phyloP scores from a whole-genome alignment of 129 eudicot genomes.

The Escallonia herrerae region DNA sequence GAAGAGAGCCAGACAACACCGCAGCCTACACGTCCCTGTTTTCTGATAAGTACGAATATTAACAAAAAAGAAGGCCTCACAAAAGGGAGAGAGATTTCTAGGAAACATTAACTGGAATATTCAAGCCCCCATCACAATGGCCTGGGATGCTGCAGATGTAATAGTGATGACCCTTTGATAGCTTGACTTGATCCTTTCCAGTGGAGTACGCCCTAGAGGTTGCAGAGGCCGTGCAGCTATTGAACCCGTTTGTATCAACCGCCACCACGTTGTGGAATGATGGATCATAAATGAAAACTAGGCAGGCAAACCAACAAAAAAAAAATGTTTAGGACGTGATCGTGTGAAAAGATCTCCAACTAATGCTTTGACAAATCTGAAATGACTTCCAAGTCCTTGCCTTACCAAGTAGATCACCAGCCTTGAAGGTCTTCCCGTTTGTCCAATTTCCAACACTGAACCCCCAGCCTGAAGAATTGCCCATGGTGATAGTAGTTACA shows the following conservation, averaged over 20 bases:
- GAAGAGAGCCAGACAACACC: too few species aligned
- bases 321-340: too few species aligned
- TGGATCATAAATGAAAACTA: conserved; percentile 21
- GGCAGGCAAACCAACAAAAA: too few species aligned
- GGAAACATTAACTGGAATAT: conserved; percentile 12
- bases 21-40: too few species aligned
- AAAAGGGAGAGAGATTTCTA: conserved; percentile 1
- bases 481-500: conserved; percentile 4
- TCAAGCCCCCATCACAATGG: conserved; percentile 24
- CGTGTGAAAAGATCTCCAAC: too few species aligned
- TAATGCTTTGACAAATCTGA: too few species aligned
- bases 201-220: neutral
- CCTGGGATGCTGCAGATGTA: conserved; percentile 17
- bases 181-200: conserved; percentile 11
- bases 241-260: conserved; percentile 11
- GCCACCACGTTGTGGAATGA: conserved; percentile 11
- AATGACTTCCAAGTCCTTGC: too few species aligned
- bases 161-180: conserved; percentile 10
- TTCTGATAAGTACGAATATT: too few species aligned
- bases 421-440: conserved; percentile 17
- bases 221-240: conserved; percentile 9
- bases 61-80: too few species aligned
- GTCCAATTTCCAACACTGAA: conserved; percentile 9
- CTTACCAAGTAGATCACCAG: conserved; percentile 9
- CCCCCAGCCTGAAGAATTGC: conserved; percentile 14